Base-by-base conservation (phyloP, 352 stramenopile species). In the Phytopythium kandeliae region DNA sequence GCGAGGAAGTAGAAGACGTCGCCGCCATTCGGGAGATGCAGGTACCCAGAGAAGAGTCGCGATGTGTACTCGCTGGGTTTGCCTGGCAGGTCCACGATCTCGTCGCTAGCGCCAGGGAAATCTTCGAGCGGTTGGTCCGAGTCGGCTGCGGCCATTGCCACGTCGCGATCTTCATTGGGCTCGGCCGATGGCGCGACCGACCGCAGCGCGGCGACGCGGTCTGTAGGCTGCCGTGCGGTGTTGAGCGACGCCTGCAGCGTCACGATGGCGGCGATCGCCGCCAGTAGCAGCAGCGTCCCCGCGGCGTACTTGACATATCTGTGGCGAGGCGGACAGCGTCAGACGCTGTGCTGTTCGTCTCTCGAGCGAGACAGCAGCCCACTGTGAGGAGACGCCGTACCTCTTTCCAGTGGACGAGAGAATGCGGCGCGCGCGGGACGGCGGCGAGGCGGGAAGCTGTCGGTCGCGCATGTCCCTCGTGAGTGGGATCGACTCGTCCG, bases 1-100 rank as follows among this genome's bases (percentile, higher is more conserved):
- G 77, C 77, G 33, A 84, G 55, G 51, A 83, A 88, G 62, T 88
- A 88, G 53, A 86, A 86, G n/a, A 59, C 73, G 36, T 83, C 51
- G 13, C 77, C 74, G 25, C 74, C 74, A 45, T 86, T 86, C 21
- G 38, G 41, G 13, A 85, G 57, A 4, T 66, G 50, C 43, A 88
- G 48, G 43, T 86, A 88, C 13, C 77, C 77, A 2, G 74, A 86
- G 55, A 78, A 86, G 30, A 86, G 63, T 9, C 69, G 63, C 15
- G 63, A 52, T 2, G 49, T 70, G 63, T 88, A 88, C n/a, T 65
- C 54, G n/a, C 46, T 55, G 4, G 74, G 77, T 43, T 75, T 72
- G 43, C 71, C 75, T 2, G 56, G 38, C 21, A 81, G 49, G 25
- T 60, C 41, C 22, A 63, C 12, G 63, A 89, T 85, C 57, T 80